A percentile compares a stretch with the other conserved stretches of the same genome.
Conservation (phyloP, 106 monocot species). For the Phalaenopsis aphrodite region DNA sequence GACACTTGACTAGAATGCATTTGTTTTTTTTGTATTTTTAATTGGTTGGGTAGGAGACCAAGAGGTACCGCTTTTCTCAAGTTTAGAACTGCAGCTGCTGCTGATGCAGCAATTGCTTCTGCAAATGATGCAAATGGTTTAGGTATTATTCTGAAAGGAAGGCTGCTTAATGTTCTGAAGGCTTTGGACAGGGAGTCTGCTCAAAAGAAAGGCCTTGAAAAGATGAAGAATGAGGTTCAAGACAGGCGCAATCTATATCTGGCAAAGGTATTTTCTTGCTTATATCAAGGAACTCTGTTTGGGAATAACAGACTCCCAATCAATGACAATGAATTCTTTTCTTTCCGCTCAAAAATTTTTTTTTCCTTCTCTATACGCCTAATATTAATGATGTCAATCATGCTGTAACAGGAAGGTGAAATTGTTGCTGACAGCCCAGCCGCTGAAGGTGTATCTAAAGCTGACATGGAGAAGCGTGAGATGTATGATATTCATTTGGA, state of each 20-base stretch:
- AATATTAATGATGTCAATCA: background rate
- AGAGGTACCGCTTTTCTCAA: slow-evolving; percentile 86
- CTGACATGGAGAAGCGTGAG: slow-evolving; percentile 84
- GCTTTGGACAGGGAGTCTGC: slow-evolving; percentile 85
- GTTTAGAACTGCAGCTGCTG: slow-evolving; percentile 39
- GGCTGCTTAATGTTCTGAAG: slow-evolving; percentile 55
- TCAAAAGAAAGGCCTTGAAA: slow-evolving; percentile 62
- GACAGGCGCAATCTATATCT: slow-evolving; percentile 89
- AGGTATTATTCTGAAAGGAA: slow-evolving; percentile 74
- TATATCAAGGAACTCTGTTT: background rate
- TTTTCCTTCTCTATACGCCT: background rate
- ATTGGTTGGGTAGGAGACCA: slow-evolving; percentile 50
- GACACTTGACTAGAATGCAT: background rate
- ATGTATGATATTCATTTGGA: slow-evolving; percentile 36
- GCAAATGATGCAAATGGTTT: slow-evolving; percentile 67
- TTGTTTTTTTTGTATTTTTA: background rate
- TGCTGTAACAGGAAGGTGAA: slow-evolving; percentile 73
- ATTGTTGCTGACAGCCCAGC: slow-evolving; percentile 68
- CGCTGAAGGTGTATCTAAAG: slow-evolving; percentile 86
- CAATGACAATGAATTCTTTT: background rate
- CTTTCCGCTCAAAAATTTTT: background rate
- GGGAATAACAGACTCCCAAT: background rate
- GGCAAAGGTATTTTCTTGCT: slow-evolving; percentile 42
- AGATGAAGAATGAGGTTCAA: slow-evolving; percentile 49
- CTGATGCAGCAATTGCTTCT: slow-evolving; percentile 70